Conservation (phyloP, 2,329 filamentous ascomycete species). For the Graphiopsis chlorocephala region DNA sequence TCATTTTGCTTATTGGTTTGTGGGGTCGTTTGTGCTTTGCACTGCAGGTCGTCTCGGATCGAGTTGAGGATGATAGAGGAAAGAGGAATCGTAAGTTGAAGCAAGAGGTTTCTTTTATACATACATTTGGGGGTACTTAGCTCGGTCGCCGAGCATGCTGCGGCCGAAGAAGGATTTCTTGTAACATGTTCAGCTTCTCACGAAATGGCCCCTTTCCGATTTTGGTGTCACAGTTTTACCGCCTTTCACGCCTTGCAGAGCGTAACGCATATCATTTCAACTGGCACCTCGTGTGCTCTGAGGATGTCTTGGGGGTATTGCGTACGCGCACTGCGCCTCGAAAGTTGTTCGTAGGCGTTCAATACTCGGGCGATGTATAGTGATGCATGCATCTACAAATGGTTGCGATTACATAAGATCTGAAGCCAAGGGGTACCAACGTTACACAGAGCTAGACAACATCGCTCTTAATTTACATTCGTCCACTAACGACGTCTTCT, state of each 20-base stretch:
- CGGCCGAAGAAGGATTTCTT: neutral
- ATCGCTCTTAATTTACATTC: neutral
- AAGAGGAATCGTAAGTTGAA: neutral
- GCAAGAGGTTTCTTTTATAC: neutral
- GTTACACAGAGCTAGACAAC: neutral
- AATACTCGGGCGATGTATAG: neutral
- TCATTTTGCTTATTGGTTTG: neutral
- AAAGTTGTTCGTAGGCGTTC: neutral
- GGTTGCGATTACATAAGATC: neutral
- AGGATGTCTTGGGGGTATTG: neutral
- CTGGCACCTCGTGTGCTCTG: neutral
- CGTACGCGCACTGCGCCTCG: neutral
- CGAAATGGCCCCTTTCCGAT: neutral
- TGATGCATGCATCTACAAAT: neutral
- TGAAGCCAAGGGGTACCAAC: neutral
- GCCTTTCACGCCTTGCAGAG: neutral
- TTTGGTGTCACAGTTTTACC: neutral
- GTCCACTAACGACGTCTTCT: neutral
- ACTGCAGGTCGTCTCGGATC: neutral
- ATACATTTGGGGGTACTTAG: neutral
- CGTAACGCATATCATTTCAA: neutral
- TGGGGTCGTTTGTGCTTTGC: neutral
- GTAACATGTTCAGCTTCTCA: neutral
- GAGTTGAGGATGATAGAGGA: neutral
- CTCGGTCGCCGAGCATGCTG: neutral